Percentiles rank a stretch among this genome's conserved stretches.
Conservation (phyloP, 78 protist species). For the Mastigamoeba balamuthi region DNA sequence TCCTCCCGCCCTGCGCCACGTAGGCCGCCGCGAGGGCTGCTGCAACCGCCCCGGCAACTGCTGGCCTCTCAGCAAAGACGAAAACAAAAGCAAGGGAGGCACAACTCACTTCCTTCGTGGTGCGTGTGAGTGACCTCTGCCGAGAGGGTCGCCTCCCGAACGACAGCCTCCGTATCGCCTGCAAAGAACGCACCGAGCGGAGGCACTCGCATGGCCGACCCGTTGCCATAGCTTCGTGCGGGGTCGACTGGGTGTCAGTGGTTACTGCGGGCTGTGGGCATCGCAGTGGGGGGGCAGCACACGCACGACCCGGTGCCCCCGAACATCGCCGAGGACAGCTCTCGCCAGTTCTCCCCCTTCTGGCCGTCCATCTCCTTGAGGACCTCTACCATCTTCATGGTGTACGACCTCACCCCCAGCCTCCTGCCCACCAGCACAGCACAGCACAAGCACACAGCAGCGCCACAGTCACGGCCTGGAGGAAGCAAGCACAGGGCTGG, state of each 20-base stretch:
- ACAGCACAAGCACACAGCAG: too few species aligned
- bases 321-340: too few species aligned
- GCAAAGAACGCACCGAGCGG: not conserved
- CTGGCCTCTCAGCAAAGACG: not conserved
- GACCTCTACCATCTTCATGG: not conserved
- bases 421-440: too few species aligned
- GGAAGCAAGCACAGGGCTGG: too few species aligned
- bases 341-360: too few species aligned
- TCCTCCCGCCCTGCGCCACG: not conserved
- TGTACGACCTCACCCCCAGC: not conserved
- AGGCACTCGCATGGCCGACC: not conserved
- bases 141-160: not conserved
- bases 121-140: not conserved
- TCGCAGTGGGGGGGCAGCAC: too few species aligned
- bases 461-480: too few species aligned
- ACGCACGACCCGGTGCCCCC: too few species aligned
- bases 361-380: too few species aligned
- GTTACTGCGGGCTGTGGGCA: too few species aligned
- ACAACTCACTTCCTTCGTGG: not conserved
- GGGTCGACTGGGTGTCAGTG: too few species aligned
- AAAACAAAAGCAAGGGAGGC: not conserved
- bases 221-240: not conserved
- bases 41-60: not conserved
- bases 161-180: not conserved
- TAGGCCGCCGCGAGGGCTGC: not conserved